A percentile compares a stretch with the other conserved stretches of the same genome.
Evolutionary conservation across 257 asterid species (phyloP).

Genomic region (Mitragyna speciosa): DNA sequence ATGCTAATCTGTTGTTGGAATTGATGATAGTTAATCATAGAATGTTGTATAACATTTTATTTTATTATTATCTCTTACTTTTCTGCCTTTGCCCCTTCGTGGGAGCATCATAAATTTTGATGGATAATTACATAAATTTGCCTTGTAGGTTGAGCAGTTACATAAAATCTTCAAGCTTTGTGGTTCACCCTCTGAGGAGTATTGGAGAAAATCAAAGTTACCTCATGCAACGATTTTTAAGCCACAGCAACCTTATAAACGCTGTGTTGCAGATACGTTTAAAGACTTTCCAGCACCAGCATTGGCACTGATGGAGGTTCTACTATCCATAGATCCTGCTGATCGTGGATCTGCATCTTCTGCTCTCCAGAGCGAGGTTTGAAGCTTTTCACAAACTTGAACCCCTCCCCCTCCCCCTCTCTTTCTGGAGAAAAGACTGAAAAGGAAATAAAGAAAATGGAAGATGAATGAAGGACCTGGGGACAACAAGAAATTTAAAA

Average conservation of each 20-base stretch:
- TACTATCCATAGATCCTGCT: conserved; percentile 82
- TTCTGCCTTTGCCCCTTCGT: neutral
- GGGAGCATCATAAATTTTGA: neutral
- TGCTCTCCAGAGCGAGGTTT: conserved; percentile 88
- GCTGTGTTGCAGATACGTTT: conserved; percentile 80
- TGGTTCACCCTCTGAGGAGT: conserved; percentile 96
- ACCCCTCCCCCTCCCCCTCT: neutral
- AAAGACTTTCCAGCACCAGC: conserved; percentile 86
- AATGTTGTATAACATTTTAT: neutral
- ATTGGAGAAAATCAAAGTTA: conserved; percentile 91
- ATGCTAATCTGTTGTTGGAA: neutral
- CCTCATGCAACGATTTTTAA: conserved; percentile 95
- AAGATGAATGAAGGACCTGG: neutral
- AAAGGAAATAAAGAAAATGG: neutral
- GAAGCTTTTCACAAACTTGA: conserved; percentile 7
- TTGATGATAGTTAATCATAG: neutral
- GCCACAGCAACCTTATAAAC: conserved; percentile 91
- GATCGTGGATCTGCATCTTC: conserved; percentile 91
- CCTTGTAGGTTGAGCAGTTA: conserved; percentile 83
- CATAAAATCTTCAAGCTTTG: conserved; percentile 97
- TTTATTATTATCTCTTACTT: neutral
- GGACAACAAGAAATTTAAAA: neutral
- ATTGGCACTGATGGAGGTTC: conserved; percentile 66
- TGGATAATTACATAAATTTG: conserved; percentile 13
- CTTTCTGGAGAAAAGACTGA: neutral